Evolutionary conservation across 176 grass and related monocot species (phyloP).

Genomic region (Oryza longistaminata): DNA sequence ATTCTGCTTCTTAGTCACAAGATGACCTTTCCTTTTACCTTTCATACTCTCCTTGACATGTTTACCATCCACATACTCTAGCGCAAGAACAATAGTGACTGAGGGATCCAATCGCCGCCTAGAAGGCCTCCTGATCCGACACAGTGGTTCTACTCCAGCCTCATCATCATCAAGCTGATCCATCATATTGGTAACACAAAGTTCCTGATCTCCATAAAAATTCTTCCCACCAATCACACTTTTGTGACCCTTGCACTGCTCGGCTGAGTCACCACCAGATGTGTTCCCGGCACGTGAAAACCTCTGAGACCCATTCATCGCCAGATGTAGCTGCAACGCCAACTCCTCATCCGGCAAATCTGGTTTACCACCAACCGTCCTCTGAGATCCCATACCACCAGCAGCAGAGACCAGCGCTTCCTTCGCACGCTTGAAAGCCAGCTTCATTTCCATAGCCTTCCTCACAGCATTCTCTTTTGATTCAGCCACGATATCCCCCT

Average conservation of each 20-base stretch:
- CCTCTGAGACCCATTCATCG: conserved; percentile 70
- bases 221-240: neutral
- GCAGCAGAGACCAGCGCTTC: neutral
- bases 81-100: conserved; percentile 41
- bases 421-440: conserved; percentile 24
- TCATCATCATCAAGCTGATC: conserved; percentile 38
- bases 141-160: neutral
- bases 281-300: conserved; percentile 51
- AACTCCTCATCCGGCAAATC: conserved; percentile 44
- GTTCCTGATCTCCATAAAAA: conserved; percentile 6
- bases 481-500: neutral
- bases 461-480: conserved; percentile 12
- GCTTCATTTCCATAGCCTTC: conserved; percentile 31
- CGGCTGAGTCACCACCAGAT: neutral
- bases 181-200: conserved; percentile 58
- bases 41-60: conserved; percentile 11
- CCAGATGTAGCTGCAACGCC: conserved; percentile 68
- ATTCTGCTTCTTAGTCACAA: conserved; percentile 11
- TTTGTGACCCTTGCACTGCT: conserved; percentile 17
- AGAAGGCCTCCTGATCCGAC: neutral
- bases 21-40: conserved; percentile 28
- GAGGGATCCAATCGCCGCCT: neutral
- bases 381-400: neutral
- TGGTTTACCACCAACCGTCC: neutral
- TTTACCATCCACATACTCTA: conserved; percentile 28